These are phyloP conservation scores for Tetragonia tetragonoides DNA, from an alignment of 148 eudicot genomes.

Conservation along the genomic window DNA sequence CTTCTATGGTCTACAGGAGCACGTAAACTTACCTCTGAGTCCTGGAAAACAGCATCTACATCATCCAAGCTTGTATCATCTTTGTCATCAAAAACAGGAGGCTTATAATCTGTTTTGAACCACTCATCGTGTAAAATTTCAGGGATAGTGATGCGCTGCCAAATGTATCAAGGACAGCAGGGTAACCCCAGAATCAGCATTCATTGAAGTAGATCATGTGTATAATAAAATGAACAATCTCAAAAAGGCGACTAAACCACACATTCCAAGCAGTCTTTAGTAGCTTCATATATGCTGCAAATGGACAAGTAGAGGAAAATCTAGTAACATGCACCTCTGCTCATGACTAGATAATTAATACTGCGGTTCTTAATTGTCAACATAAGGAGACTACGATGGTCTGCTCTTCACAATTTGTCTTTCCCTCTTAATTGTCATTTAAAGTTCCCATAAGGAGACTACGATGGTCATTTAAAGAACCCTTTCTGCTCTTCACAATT, in stretches of 20 bases:
- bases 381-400: too few species aligned
- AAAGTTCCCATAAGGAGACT: too few species aligned
- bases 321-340: too few species aligned
- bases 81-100: constrained; percentile 68
- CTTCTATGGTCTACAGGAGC: neutral
- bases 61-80: constrained; percentile 85
- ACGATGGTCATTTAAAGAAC: too few species aligned
- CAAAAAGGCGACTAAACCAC: neutral
- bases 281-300: too few species aligned
- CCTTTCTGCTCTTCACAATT: too few species aligned
- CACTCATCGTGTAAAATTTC: constrained; percentile 80
- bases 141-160: constrained; percentile 79
- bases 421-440: too few species aligned
- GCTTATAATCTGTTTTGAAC: constrained; percentile 79
- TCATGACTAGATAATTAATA: too few species aligned
- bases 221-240: neutral
- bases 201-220: neutral
- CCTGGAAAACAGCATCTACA: constrained; percentile 89
- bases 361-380: too few species aligned
- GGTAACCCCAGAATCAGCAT: neutral
- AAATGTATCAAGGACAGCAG: constrained; percentile 1
- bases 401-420: too few species aligned
- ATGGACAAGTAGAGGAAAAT: too few species aligned
- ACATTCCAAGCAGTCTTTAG: neutral
- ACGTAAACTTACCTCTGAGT: constrained; percentile 64